Evolutionary conservation across 371 early-diverging fungal genomes (phyloP).

Genomic region (Lichtheimia ramosa): DNA sequence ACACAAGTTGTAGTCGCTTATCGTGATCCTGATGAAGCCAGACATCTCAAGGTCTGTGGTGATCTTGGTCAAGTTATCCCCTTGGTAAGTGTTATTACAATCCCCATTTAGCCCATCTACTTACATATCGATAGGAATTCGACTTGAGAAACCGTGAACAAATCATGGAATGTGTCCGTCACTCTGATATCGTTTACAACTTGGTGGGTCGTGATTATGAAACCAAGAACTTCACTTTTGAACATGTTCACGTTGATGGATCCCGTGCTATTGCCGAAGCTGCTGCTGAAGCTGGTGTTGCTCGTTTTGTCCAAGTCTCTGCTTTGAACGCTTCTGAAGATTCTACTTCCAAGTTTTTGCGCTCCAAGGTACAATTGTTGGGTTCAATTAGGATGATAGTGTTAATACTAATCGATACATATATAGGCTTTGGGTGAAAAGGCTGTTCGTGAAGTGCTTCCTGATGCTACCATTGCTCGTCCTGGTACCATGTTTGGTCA

Average conservation of each 20-base stretch:
- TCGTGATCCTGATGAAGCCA: conserved; percentile 84
- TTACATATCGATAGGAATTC: conserved; percentile 62
- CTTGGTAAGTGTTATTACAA: conserved; percentile 42
- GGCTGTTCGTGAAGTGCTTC: conserved; percentile 84
- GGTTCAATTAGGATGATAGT: not conserved
- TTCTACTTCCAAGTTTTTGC: conserved; percentile 78
- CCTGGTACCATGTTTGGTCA: conserved; percentile 88
- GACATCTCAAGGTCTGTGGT: conserved; percentile 90
- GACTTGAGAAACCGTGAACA: conserved; percentile 85
- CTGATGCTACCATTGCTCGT: conserved; percentile 93
- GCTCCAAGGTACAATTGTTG: conserved; percentile 72
- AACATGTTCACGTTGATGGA: conserved; percentile 85
- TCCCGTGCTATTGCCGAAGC: conserved; percentile 82
- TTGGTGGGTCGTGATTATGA: conserved; percentile 90
- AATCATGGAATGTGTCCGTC: conserved; percentile 82
- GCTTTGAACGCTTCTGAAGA: conserved; percentile 80
- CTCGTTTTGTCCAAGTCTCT: conserved; percentile 89
- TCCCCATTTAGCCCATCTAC: not conserved
- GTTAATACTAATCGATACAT: not conserved
- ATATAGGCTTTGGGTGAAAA: conserved; percentile 84
- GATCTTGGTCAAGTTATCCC: conserved; percentile 95
- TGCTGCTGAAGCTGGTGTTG: conserved; percentile 81
- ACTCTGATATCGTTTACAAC: conserved; percentile 95
- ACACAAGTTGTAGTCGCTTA: conserved; percentile 92
- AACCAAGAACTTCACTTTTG: conserved; percentile 91